Evolutionary conservation across 2,329 filamentous ascomycete genomes (phyloP).

Genomic region (Akanthomyces uredinophilus): DNA sequence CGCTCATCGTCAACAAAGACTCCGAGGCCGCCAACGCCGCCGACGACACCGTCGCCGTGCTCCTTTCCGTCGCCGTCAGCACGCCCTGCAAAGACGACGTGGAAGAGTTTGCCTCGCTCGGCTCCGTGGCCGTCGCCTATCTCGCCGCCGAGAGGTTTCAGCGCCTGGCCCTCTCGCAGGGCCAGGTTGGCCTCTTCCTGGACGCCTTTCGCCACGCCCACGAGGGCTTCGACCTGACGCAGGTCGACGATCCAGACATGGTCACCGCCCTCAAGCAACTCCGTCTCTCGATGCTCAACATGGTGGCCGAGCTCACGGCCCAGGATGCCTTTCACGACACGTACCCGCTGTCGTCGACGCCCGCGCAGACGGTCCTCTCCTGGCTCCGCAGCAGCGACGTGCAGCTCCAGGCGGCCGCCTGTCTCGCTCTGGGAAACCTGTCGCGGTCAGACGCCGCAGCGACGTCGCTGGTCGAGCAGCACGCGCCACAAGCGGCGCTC

Average conservation of each 20-base stretch:
- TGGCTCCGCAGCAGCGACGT: slow-evolving; percentile 41
- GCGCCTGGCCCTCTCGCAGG: slow-evolving; percentile 37
- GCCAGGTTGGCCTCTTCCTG: slow-evolving; percentile 40
- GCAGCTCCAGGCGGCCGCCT: slow-evolving; percentile 50
- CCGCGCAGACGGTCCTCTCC: slow-evolving; percentile 37
- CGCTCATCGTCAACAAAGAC: slow-evolving; percentile 48
- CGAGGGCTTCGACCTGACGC: slow-evolving; percentile 32
- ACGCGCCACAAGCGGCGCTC: slow-evolving; percentile 40
- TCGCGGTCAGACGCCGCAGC: slow-evolving; percentile 53
- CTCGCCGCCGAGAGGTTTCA: slow-evolving; percentile 51
- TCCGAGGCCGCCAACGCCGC: slow-evolving; percentile 41
- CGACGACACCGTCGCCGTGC: slow-evolving; percentile 40
- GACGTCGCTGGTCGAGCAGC: slow-evolving; percentile 41
- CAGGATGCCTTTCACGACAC: slow-evolving; percentile 40
- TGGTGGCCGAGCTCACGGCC: slow-evolving; percentile 49
- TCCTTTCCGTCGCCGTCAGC: slow-evolving; percentile 45
- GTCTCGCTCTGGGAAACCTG: slow-evolving; percentile 57
- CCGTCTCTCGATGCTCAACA: slow-evolving; percentile 44
- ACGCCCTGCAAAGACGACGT: slow-evolving; percentile 38
- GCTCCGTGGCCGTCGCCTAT: slow-evolving; percentile 50
- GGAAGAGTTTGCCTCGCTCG: slow-evolving; percentile 50
- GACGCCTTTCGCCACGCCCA: slow-evolving; percentile 44
- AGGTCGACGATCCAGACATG: slow-evolving; percentile 42
- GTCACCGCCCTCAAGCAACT: slow-evolving; percentile 42
- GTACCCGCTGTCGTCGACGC: slow-evolving; percentile 38